Percentiles rank a stretch among this genome's conserved stretches.
Conservation (phyloP, 345 rosid genomes). For the Gossypium ekmanianum region DNA sequence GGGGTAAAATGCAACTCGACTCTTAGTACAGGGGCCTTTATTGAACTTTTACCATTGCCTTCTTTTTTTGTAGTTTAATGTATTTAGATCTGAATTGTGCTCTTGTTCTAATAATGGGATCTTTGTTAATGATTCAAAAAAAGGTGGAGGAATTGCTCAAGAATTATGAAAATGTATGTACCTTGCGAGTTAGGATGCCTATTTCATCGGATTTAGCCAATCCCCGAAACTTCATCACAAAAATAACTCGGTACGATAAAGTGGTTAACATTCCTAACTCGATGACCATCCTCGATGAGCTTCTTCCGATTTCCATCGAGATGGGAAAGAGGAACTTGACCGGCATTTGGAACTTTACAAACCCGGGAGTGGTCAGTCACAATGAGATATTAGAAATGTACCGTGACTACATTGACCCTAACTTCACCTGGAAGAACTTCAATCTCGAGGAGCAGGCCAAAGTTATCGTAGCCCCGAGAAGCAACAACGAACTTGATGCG, state of each 20-base stretch:
- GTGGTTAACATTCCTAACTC: constrained; percentile 93
- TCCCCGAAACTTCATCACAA: constrained; percentile 84
- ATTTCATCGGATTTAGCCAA: constrained; percentile 70
- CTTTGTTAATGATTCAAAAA: neutral
- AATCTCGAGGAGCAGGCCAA: constrained; percentile 84
- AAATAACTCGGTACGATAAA: constrained; percentile 71
- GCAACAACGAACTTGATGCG: constrained; percentile 90
- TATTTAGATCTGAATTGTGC: neutral
- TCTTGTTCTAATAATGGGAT: neutral
- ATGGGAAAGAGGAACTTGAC: constrained; percentile 96
- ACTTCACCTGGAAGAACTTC: constrained; percentile 81
- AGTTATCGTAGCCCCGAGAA: constrained; percentile 82
- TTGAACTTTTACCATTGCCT: neutral
- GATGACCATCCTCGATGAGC: constrained; percentile 85
- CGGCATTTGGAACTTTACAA: constrained; percentile 85
- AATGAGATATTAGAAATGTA: constrained; percentile 88
- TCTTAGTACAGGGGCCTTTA: too few relatives aligned
- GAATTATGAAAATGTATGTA: constrained; percentile 82
- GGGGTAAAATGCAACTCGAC: too few relatives aligned
- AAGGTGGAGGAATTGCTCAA: constrained; percentile 75
- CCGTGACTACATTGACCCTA: constrained; percentile 54
- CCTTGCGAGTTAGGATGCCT: constrained; percentile 83
- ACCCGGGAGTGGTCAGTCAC: constrained; percentile 87
- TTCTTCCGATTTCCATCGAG: constrained; percentile 84
- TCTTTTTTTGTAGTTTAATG: neutral